Conservation (phyloP, 2,329 filamentous ascomycete genomes). For the Aureobasidium sp. region DNA sequence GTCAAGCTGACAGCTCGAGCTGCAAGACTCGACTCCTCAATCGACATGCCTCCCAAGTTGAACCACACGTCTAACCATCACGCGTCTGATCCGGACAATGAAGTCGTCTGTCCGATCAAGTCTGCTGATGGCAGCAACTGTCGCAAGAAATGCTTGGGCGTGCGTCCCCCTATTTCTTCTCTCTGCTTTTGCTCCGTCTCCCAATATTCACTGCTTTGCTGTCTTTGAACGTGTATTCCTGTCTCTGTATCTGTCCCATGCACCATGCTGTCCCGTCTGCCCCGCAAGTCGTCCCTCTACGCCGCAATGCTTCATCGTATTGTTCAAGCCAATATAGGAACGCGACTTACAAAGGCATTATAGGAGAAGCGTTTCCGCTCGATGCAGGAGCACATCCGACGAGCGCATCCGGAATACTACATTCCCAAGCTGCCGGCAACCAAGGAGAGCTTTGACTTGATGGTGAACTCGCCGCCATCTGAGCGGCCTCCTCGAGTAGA, state of each 20-base stretch:
- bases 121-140: conserved; percentile 97
- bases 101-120: conserved; percentile 90
- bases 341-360: conserved; percentile 18
- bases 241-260: conserved; percentile 4
- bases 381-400: conserved; percentile 98
- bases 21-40: conserved; percentile 8
- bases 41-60: conserved; percentile 77
- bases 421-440: conserved; percentile 96
- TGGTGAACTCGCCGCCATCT: conserved; percentile 85
- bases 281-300: conserved; percentile 1
- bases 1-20: conserved; percentile 12
- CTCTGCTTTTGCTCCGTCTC: conserved; percentile 1
- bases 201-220: conserved; percentile 3
- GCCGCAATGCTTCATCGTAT: conserved; percentile 4
- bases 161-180: conserved; percentile 52
- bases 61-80: conserved; percentile 66
- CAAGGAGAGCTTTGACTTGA: conserved; percentile 93
- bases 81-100: conserved; percentile 75
- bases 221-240: not conserved
- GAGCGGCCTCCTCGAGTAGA: conserved; percentile 48
- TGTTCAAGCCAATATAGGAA: not conserved
- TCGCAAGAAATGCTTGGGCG: conserved; percentile 94
- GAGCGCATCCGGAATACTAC: conserved; percentile 94
- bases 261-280: conserved; percentile 8
- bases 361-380: conserved; percentile 95